Evolutionary conservation across 768 basidiomycete genomes (phyloP), one percentile per base, ranked within the genome.

Genomic region (Trametes cubensis): DNA sequence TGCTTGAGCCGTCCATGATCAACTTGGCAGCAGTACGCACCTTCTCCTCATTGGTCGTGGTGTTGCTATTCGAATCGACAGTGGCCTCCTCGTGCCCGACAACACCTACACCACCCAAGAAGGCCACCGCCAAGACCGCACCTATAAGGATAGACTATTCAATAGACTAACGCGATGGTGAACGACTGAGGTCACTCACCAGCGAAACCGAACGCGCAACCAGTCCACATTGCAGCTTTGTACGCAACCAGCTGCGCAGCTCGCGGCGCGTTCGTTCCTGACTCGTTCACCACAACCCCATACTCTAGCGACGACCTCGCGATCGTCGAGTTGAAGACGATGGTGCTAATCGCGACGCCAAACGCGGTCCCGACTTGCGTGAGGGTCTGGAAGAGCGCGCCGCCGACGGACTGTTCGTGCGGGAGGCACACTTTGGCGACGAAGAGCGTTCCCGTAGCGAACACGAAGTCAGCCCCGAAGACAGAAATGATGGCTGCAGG

Each of bases 361-460:
- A 90, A 78, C 6, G 88, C 81, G 0, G 83, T 83, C 7, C 90
- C 90, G 15, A 92, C 72, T 88, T 88, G 61, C 6, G 83, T 87
- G 82, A 93, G 85, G 0, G 91, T 91, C 70, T 89, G 88, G 73
- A 92, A 92, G 20, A 92, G 61, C 13, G 85, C 91, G 3, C 89
- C 90, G 6, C 86, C 85, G 4, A 92, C 77, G 72, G 85, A 87
- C 72, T 93, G 91, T 66, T 93, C 91, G 57, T 88, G 79, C 3
- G 84, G 85, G 1, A 80, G 71, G 2, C 84, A 80, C 11, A 88
- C 79, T 67, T 86, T 88, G 3, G 90, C 87, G 44, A 91, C 82
- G 66, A 88, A 93, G 17, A 93, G 74, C 6, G 88, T 88, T 3
- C 91, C 92, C 0, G 85, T 75, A 0, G 91, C 77, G 67, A 85